Base-by-base conservation (phyloP, 257 asterid genomes). In the Coffea canephora region DNA sequence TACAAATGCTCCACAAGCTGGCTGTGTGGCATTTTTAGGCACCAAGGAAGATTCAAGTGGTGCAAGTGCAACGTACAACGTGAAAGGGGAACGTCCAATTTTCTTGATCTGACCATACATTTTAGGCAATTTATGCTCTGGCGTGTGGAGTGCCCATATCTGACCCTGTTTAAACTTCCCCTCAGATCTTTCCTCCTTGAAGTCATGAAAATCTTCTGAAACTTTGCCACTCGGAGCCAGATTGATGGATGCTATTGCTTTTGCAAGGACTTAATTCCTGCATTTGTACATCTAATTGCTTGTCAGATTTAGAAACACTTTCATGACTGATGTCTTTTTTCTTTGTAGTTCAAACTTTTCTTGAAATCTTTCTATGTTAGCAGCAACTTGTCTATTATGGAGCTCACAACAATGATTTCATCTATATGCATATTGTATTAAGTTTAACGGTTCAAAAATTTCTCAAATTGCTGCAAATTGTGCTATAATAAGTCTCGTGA, bases 101-200 rank as follows among this genome's bases (percentile, higher is more conserved):
- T 41, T 82, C 82, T 61, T 82, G 61, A 85, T 81, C 74, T 67
- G 80, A 18, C 74, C 83, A 36, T 77, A 83, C 57, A 41, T 36
- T 77, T 78, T 80, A 6, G 86, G 86, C 76, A 82, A 49, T 36
- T 73, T 80, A 55, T 76, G 66, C 69, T 74, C 82, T 69, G 67
- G 71, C 12, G 25, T 31, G 65, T 78, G 83, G 48, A 85, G 79
- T 31, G 83, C 86, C 86, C 83, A 85, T 69, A 82, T 61, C 82
- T 85, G 84, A 49, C 76, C 79, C 62, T 6, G 36, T 25, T 43
- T 46, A 59, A 85, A 77, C 81, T 82, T 80, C 39, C 65, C 73
- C 57, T 4, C 19, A 23, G 79, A 80, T 76, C 69, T 75, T 23
- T 77, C 79, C 50, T 72, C 52, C 71, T 36, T 41, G 54, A 80